phyloP scores from a whole-genome alignment of 1,139 yeast species.

The Kodamaea plutei region DNA sequence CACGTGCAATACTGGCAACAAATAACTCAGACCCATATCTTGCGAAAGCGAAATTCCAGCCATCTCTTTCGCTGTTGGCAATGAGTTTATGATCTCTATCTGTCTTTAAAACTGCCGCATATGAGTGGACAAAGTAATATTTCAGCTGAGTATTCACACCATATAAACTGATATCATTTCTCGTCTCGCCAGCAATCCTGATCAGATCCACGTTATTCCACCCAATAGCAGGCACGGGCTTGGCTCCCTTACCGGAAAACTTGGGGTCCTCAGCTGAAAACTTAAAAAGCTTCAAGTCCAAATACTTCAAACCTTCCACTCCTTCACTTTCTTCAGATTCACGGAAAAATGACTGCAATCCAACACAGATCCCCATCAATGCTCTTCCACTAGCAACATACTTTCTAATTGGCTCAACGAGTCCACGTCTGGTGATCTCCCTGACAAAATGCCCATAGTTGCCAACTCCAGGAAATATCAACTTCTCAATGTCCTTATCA shows the following conservation, averaged over 20 bases:
- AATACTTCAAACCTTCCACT: conserved; percentile 47
- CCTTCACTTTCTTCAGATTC: conserved; percentile 73
- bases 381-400: conserved; percentile 75
- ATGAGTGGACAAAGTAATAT: conserved; percentile 93
- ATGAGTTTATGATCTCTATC: conserved; percentile 26
- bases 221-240: conserved; percentile 94
- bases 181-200: too few relatives aligned
- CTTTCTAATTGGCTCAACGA: conserved; percentile 58
- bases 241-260: conserved; percentile 27
- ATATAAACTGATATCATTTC: conserved; percentile 45
- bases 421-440: conserved; percentile 56
- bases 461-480: conserved; percentile 92
- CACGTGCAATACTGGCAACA: conserved; percentile 76
- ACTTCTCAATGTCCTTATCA: conserved; percentile 45
- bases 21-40: conserved; percentile 76
- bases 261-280: conserved; percentile 49
- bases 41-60: conserved; percentile 78
- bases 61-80: conserved; percentile 34
- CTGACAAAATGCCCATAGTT: conserved; percentile 90
- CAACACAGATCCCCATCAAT: conserved; percentile 96
- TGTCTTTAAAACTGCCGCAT: conserved; percentile 59
- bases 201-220: conserved; percentile 59
- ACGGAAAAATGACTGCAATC: conserved; percentile 76
- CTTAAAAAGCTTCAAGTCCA: conserved; percentile 51
- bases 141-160: conserved; percentile 63